These are phyloP conservation scores for Eucalyptus curtisii DNA, from an alignment of 345 rosid species.

Conservation along the genomic window DNA sequence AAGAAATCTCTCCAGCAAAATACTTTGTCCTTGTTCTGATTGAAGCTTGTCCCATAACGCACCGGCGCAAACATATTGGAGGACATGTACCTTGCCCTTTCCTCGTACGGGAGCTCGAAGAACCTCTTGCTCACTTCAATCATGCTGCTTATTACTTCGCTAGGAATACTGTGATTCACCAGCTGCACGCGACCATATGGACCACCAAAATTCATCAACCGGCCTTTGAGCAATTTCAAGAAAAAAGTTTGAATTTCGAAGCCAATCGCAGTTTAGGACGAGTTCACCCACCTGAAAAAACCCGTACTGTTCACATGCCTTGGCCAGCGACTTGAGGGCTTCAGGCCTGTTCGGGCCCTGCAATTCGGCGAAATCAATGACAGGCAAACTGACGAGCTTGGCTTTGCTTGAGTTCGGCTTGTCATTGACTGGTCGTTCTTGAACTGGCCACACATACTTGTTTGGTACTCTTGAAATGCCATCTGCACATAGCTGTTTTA, in stretches of 20 bases:
- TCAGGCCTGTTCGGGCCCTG: conserved; percentile 38
- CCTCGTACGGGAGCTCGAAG: conserved; percentile 64
- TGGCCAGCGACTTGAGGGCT: conserved; percentile 37
- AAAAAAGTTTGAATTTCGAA: not conserved
- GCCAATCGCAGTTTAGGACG: not conserved
- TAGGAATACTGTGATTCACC: conserved; percentile 65
- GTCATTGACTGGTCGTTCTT: conserved; percentile 31
- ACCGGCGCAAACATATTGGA: conserved; percentile 57
- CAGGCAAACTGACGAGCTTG: conserved; percentile 38
- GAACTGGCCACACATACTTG: conserved; percentile 51
- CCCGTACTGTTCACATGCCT: conserved; percentile 63
- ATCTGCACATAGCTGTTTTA: conserved; percentile 50
- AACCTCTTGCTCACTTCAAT: conserved; percentile 53
- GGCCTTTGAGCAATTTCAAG: not conserved
- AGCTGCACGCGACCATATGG: conserved; percentile 17
- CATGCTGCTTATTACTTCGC: conserved; percentile 41
- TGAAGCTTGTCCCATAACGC: conserved; percentile 86
- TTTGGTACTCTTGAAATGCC: conserved; percentile 47
- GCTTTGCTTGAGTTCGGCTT: not conserved
- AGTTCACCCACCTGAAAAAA: conserved; percentile 53
- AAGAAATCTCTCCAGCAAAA: conserved; percentile 93
- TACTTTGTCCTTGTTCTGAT: conserved; percentile 72
- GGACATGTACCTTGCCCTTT: conserved; percentile 71
- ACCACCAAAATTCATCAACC: not conserved
- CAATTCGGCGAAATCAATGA: conserved; percentile 60